Base-by-base conservation (phyloP, 208 protist genomes). In the Sergeia podlipaevii region DNA sequence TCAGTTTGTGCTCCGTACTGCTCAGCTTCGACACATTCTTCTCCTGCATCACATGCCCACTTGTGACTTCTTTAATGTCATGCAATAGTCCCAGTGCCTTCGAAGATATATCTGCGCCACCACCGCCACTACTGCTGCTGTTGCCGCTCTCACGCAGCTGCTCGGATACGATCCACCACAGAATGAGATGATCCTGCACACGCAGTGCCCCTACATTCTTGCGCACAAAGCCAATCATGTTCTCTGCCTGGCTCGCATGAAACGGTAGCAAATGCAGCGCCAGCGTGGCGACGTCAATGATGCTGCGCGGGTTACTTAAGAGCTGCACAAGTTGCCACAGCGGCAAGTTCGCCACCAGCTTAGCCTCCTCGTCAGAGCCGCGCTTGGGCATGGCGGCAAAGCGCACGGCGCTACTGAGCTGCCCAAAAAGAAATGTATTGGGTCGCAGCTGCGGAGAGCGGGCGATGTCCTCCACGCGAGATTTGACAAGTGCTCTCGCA, bases 341-440 rank as follows among this genome's bases (percentile, higher is more conserved):
- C 23, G 83, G 75, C 13, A 84, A 38, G 57, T 88, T 27, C 1
- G 18, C 30, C 26, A 75, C 44, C 2, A 88, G 60, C 6, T 55
- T 60, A 15, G 26, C 29, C 24, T 44, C 27, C 23, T 54, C 53
- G 26, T 41, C 28, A 6, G 46, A 55, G 33, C 33, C 17, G 33
- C 11, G 4, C 5, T 18, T 3, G 4, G 48, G 3, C 33, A 17
- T 3, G 20, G 33, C 4, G 4, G 30, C 11, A 1, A 0, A 33
- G 23, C 13, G 7, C 30, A 18, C 23, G 29, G 11, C 33, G 8
- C 6, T 21, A 20, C 5, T 30, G 17, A 86, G 26, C 45, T 86
- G 78, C 10, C 59, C 53, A 55, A 77, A 75, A 8, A 89, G 51
- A 52, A 89, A 89, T 3, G 68, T 85, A 50, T 89, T 89, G 15